Evolutionary conservation across 2,329 filamentous ascomycete species (phyloP), one percentile per base, ranked within the genome.

Genomic region (Trichoderma afroharzianum): DNA sequence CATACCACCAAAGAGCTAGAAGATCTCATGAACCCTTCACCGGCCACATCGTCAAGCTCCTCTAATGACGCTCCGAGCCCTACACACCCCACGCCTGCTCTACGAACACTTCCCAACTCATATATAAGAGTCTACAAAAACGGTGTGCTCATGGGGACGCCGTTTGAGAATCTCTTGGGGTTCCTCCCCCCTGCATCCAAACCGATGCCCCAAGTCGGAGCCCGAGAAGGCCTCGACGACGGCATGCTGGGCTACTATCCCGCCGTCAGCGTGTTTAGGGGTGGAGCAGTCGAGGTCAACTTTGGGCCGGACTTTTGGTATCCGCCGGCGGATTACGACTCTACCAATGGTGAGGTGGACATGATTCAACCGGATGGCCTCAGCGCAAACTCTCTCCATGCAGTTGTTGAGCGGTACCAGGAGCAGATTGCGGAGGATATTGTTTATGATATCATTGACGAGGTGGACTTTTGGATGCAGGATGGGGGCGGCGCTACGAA

Each of bases 341-440:
- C 82, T n/a, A 80, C 80, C 18, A 79, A 80, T 30, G 82, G 81
- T 12, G 86, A 88, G 67, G 83, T 84, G 12, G 86, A 87, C 57
- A 86, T 88, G 82, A 75, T 80, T 3, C 75, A 70, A 61, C 74
- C 74, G 57, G 66, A 71, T 24, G 76, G 74, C n/a, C 71, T 73
- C 12, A 74, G 64, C 3, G 70, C 78, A 30, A 77, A 78, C n/a
- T 78, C 76, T 68, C 75, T 91, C 1, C 86, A 88, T 39, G 85
- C 93, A 0, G 84, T 97, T 26, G 88, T 89, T 8, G 93, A 97
- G 73, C 89, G 96, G 36, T 98, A 94, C 81, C 89, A 90, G 72
- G 95, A 99, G 79, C 95, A 98, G 83, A 95, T 99, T 73, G 94
- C 92, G 15, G 96, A 99, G 82, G 96, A 99, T 77, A 86, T 98